Base-by-base conservation (phyloP, 768 basidiomycete genomes). In the Rhodotorula kratochvilovae region DNA sequence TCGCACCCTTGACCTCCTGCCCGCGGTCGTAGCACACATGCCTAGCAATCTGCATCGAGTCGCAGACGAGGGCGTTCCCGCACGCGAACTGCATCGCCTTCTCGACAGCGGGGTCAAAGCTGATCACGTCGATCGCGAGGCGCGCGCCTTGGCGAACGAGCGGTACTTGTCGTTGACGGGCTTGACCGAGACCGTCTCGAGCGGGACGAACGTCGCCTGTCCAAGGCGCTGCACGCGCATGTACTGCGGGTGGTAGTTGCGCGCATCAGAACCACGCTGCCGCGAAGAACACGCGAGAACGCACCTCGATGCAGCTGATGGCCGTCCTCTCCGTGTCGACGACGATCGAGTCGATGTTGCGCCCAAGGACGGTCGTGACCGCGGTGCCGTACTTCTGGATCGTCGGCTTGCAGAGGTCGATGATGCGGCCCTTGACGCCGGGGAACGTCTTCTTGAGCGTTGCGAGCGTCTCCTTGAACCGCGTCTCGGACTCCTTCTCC, bases 251-350 rank as follows among this genome's bases (percentile, higher is more conserved):
- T 7, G 15, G 35, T 25, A 53, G 43, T 31, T 31, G n/a, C 51
- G 36, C 36, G 19, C 48, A 42, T 58, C 58, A n/a, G 36, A 16
- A 12, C 33, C 42, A 27, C 42, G 56, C 50, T n/a, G 3, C 11
- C 1, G 6, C 29, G 7, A 42, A 23, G 46, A 48, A 42, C 50
- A 2, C 13, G 29, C 31, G 23, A 25, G 29, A 39, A 76, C 82
- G 57, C 71, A 90, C 92, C 84, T 97, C 92, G 77, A 98, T 97
- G 79, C 95, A 98, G 76, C 94, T 92, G 66, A 98, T 96, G 3
- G 92, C 96, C 2, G 91, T 94, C 81, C 91, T 92, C 82, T 98
- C 94, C 78, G 92, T 89, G 77, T 99, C 95, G 2, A 98, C 94
- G 15, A 99, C 91, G 66, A 99, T 86, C 2, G 93, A 90, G 77